A percentile compares a stretch with the other conserved stretches of the same genome.
phyloP scores from a whole-genome alignment of 176 grass and related monocot species.

The Ananas comosus region DNA sequence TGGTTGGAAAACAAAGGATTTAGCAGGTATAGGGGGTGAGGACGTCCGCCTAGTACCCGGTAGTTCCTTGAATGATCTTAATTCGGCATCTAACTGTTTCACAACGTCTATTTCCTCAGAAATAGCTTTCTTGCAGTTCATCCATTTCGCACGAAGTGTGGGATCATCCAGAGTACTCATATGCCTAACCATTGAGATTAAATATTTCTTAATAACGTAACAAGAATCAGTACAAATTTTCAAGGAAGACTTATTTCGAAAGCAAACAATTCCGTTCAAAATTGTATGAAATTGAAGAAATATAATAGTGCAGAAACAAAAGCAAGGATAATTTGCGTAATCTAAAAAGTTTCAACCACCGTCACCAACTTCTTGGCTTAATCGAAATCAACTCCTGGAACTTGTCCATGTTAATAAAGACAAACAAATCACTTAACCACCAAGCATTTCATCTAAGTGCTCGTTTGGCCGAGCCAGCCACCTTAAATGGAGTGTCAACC shows the following conservation, averaged over 20 bases:
- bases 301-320: no score
- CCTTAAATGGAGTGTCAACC: no score
- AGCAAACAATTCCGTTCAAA: background rate
- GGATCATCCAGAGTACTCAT: constrained; percentile 73
- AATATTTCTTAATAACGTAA: background rate
- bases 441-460: no score
- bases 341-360: no score
- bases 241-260: background rate
- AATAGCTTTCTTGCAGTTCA: constrained; percentile 82
- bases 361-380: no score
- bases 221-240: background rate
- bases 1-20: constrained; percentile 87
- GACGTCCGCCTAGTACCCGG: constrained; percentile 55
- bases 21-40: constrained; percentile 76
- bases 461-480: no score
- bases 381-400: no score
- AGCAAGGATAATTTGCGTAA: no score
- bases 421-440: no score
- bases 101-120: constrained; percentile 74
- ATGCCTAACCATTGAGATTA: constrained; percentile 38
- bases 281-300: no score
- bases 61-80: constrained; percentile 67
- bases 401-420: no score
- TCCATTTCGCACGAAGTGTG: constrained; percentile 60
- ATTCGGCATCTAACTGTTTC: constrained; percentile 69